Percentiles rank a stretch among this genome's conserved stretches.
Conservation (phyloP, 2,329 filamentous ascomycete species). For the Pyrenochaeta sp. region DNA sequence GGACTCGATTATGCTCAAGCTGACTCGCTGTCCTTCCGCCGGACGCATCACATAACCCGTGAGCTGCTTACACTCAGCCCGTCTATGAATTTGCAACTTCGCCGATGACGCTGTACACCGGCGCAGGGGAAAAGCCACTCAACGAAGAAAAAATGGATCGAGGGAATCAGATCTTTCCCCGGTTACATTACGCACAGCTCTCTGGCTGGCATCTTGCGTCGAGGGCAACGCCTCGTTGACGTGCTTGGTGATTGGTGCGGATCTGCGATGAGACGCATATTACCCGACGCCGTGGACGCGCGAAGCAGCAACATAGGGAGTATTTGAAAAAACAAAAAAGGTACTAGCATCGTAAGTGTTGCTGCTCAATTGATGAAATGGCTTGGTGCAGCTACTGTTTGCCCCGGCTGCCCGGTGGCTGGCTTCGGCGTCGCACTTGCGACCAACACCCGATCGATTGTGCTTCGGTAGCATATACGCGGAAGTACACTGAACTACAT, state of each 20-base stretch:
- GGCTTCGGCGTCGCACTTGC: not conserved
- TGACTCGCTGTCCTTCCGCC: not conserved
- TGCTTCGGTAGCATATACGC: not conserved
- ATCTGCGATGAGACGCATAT: not conserved
- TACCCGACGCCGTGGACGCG: not conserved
- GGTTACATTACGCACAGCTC: not conserved
- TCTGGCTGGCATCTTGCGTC: not conserved
- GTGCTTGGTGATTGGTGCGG: not conserved
- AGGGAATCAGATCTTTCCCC: not conserved
- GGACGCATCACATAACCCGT: not conserved
- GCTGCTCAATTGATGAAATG: not conserved
- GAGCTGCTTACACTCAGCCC: not conserved
- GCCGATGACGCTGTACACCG: not conserved
- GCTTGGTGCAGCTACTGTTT: not conserved
- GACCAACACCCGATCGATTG: not conserved
- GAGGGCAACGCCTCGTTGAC: not conserved
- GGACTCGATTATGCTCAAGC: not conserved
- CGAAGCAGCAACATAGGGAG: not conserved
- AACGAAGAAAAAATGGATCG: not conserved
- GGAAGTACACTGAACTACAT: too few relatives aligned
- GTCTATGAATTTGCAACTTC: not conserved
- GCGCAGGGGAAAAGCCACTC: not conserved
- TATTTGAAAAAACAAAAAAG: too few relatives aligned
- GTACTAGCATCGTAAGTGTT: too few relatives aligned
- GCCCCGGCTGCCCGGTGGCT: not conserved